These are phyloP conservation scores for Arthrinium puccinioides DNA, from an alignment of 2,329 filamentous ascomycete species.

Conservation along the genomic window DNA sequence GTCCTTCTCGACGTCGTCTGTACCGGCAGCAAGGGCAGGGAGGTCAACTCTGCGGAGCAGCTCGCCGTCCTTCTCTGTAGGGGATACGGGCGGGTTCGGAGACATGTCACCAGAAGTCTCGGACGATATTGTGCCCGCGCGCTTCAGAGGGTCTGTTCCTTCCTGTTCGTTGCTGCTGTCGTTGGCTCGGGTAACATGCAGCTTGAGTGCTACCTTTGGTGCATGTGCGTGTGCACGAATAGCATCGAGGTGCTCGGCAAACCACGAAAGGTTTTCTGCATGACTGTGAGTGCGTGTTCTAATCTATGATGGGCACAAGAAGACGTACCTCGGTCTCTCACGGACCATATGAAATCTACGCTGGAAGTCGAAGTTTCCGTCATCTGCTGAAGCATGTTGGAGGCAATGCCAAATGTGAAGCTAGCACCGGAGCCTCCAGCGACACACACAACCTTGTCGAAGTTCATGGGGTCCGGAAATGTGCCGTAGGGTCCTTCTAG, in stretches of 20 bases:
- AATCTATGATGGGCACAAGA: background rate
- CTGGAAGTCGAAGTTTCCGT: constrained; percentile 25
- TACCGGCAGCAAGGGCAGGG: constrained; percentile 10
- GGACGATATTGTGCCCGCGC: background rate
- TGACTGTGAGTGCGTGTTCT: constrained; percentile 10
- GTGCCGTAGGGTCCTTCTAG: constrained; percentile 54
- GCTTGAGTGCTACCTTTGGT: constrained; percentile 27
- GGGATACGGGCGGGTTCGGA: background rate
- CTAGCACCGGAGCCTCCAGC: constrained; percentile 55
- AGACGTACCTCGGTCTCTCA: constrained; percentile 35
- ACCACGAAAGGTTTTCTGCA: constrained; percentile 29
- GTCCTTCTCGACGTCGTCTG: constrained; percentile 14
- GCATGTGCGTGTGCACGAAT: constrained; percentile 30
- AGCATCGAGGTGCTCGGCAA: constrained; percentile 29
- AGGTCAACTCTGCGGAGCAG: constrained; percentile 7
- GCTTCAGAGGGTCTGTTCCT: background rate
- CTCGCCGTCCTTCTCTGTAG: constrained; percentile 6
- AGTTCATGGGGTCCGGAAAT: constrained; percentile 41
- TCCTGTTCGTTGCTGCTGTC: too few species aligned
- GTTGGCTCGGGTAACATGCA: constrained; percentile 27
- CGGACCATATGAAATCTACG: constrained; percentile 43
- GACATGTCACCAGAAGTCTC: background rate
- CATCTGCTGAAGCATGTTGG: constrained; percentile 37
- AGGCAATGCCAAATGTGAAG: constrained; percentile 45
- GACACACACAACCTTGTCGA: constrained; percentile 50